Conservation (phyloP, 1,284 basidiomycete genomes). For the Violaceomyces palustris region DNA sequence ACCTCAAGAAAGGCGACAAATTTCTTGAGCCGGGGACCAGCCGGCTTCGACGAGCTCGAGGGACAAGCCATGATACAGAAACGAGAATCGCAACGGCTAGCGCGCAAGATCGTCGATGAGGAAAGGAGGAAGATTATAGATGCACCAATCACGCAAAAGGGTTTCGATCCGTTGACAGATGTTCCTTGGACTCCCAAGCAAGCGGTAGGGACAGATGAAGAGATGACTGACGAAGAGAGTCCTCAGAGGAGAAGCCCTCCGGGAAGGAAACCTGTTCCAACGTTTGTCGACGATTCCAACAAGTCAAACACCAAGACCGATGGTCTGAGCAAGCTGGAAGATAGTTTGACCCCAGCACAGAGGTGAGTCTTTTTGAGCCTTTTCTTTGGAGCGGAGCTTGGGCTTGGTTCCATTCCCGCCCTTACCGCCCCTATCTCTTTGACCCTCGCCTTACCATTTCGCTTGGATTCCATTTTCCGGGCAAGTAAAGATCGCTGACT, state of each 20-base stretch:
- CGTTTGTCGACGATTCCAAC: slow-evolving; percentile 4
- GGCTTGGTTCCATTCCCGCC: too few relatives aligned
- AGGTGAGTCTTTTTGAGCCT: slow-evolving; percentile 6
- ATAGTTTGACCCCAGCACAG: slow-evolving; percentile 37
- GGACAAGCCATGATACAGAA: slow-evolving; percentile 35
- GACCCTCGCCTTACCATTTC: too few relatives aligned
- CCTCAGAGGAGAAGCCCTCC: slow-evolving; percentile 25
- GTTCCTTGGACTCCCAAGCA: slow-evolving; percentile 11
- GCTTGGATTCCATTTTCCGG: too few relatives aligned
- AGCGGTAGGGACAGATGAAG: slow-evolving; percentile 7
- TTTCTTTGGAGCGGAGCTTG: too few relatives aligned
- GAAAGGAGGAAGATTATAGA: slow-evolving; percentile 30
- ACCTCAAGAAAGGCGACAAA: too few relatives aligned
- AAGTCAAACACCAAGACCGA: slow-evolving; percentile 8
- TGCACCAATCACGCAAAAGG: slow-evolving; percentile 2
- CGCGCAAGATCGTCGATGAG: slow-evolving; percentile 41
- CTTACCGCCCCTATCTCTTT: too few relatives aligned
- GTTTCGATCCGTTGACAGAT: slow-evolving; percentile 13
- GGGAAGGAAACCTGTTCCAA: slow-evolving; percentile 33
- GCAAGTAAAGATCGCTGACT: too few relatives aligned
- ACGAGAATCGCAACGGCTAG: slow-evolving; percentile 35
- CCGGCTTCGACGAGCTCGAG: too few relatives aligned
- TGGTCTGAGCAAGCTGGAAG: slow-evolving; percentile 7
- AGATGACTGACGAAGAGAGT: slow-evolving; percentile 10
- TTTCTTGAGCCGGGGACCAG: too few relatives aligned